Base-by-base conservation (phyloP, 352 stramenopile genomes). In the Pythium periplocum region DNA sequence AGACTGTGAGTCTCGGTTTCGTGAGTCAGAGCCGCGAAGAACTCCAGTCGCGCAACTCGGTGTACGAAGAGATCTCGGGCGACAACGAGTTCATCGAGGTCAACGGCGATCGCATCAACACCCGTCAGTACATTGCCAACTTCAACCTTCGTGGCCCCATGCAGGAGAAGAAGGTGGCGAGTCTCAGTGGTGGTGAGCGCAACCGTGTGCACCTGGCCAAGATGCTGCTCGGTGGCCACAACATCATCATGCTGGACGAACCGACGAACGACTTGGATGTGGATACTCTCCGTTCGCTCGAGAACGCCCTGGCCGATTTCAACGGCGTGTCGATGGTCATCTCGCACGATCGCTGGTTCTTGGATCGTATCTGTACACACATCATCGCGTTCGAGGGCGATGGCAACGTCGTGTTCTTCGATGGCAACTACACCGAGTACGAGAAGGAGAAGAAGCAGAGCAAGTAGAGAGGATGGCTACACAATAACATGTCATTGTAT, bases 291-390 rank as follows among this genome's bases (percentile, higher is more conserved):
- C 79, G 83, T 4, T 97, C 88, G 53, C 75, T 98, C 30, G 83
- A 96, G 53, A 68, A 79, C 5, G 93, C 91, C 64, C 76, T 98
- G 0, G 65, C 67, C 12, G 66, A 90, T 7, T 98, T 96, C 53
- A 75, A 83, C 48, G 92, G 97, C 55, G 98, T 97, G 17, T 85
- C 93, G 10, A 86, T 98, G 62, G 83, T 98, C 2, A 97, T 99
- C 45, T 97, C 86, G 45, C 96, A 98, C 72, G 96, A 99, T 69
- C 84, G 96, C 37, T 93, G 83, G 58, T 99, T 99, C 69, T 70
- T 99, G 33, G 98, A 99, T 64, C 85, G 85, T 50, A 92, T 93
- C 59, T 91, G 82, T 57, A 90, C 83, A 47, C 85, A 95, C 66
- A 93, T 93, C 59, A 73, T 95, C 45, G 68, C 85, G 51, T 95